Conservation (phyloP, 108 stramenopile species). For the Schizochytrium sp. region DNA sequence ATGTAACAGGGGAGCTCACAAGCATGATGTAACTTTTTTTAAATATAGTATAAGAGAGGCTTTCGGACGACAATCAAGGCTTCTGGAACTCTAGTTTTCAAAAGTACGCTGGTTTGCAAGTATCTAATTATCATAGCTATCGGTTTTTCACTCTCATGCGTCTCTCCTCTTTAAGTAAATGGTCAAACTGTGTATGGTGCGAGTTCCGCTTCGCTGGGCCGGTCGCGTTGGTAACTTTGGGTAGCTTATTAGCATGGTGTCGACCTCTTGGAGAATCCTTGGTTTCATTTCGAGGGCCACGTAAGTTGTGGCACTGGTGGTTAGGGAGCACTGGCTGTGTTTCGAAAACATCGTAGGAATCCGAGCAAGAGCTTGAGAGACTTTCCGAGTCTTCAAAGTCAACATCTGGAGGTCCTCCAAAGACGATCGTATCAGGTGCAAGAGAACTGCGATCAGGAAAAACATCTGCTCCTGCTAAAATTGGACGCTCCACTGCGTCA, state of each 20-base stretch:
- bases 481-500: constrained; percentile 34
- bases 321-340: too few species aligned
- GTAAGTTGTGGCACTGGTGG: too few species aligned
- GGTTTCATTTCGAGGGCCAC: not conserved
- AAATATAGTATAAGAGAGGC: too few species aligned
- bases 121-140: not conserved
- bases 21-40: too few species aligned
- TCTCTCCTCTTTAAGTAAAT: constrained; percentile 2
- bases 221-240: not conserved
- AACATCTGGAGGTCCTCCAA: not conserved
- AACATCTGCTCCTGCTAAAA: not conserved
- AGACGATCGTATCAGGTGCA: not conserved
- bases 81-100: too few species aligned
- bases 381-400: not conserved
- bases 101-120: too few species aligned
- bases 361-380: not conserved
- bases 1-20: too few species aligned
- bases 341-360: not conserved
- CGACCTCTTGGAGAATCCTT: not conserved
- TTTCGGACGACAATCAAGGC: too few species aligned
- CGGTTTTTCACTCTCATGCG: not conserved
- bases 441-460: constrained; percentile 30
- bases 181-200: not conserved
- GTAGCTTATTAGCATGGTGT: not conserved
- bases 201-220: not conserved